Conservation (phyloP, 2,329 filamentous ascomycete species). For the Alternaria triticimaculans region DNA sequence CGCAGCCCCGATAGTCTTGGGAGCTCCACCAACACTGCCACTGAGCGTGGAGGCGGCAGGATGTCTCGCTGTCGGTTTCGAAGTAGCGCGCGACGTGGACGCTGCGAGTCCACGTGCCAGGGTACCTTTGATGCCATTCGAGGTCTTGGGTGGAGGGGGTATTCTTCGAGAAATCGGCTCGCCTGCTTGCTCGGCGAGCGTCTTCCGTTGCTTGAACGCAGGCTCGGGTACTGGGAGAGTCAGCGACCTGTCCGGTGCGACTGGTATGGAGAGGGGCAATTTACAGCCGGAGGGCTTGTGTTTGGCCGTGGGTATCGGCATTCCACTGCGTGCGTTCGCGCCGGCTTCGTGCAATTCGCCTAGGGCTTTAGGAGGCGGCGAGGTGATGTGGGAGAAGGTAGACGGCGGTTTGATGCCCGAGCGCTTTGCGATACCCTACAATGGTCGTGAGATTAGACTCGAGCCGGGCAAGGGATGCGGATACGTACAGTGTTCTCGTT, state of each 20-base stretch:
- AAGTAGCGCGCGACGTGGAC: conserved; percentile 51
- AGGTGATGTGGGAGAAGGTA: conserved; percentile 28
- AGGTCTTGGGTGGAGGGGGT: conserved; percentile 51
- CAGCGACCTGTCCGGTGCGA: conserved; percentile 21
- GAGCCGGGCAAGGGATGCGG: conserved; percentile 5
- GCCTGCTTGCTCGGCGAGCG: conserved; percentile 56
- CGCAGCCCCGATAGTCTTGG: conserved; percentile 53
- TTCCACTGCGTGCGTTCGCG: conserved; percentile 60
- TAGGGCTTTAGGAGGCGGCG: conserved; percentile 46
- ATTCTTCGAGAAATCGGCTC: conserved; percentile 54
- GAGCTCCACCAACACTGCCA: conserved; percentile 60
- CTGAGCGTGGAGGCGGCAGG: conserved; percentile 59
- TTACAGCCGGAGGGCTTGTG: conserved; percentile 60
- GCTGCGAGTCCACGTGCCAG: conserved; percentile 49
- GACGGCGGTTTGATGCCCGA: conserved; percentile 42
- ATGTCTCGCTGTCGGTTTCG: conserved; percentile 52
- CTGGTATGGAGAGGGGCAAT: conserved; percentile 16
- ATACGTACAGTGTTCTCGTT: conserved; percentile 42
- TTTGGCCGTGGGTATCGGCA: conserved; percentile 59
- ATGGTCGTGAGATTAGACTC: conserved; percentile 17
- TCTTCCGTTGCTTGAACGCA: conserved; percentile 56
- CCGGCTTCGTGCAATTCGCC: conserved; percentile 59
- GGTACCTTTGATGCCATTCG: conserved; percentile 54
- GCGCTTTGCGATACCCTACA: conserved; percentile 34
- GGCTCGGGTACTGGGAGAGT: conserved; percentile 53